These are phyloP conservation scores for Trypanosoma brucei DNA, from an alignment of 208 protist species.

Conservation along the genomic window DNA sequence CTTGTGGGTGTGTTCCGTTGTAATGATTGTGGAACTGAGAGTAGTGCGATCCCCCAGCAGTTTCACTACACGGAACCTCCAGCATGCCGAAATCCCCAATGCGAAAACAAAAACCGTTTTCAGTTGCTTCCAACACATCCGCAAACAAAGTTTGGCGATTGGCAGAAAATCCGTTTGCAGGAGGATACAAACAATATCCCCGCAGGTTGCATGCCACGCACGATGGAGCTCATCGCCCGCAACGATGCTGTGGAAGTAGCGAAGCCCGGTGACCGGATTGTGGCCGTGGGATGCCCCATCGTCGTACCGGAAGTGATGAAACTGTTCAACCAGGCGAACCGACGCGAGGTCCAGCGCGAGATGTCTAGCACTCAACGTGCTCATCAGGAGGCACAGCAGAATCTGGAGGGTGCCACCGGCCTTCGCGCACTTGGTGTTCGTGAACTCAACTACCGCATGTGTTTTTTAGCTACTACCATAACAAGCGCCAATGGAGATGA, in stretches of 20 bases:
- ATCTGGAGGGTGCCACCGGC: slow-evolving; percentile 92
- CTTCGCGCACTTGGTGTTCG: slow-evolving; percentile 96
- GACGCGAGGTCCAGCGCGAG: slow-evolving; percentile 83
- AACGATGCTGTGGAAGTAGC: slow-evolving; percentile 97
- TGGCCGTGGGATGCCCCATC: slow-evolving; percentile 95
- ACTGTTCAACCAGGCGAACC: slow-evolving; percentile 82
- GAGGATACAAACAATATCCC: slow-evolving; percentile 95
- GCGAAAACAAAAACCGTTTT: slow-evolving; percentile 91
- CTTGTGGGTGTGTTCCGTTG: slow-evolving; percentile 96
- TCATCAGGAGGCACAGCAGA: slow-evolving; percentile 76
- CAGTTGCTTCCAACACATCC: slow-evolving; percentile 80
- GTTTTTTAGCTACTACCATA: slow-evolving; percentile 95
- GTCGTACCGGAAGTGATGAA: slow-evolving; percentile 98
- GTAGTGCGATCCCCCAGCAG: slow-evolving; percentile 92
- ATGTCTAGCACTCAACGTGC: slow-evolving; percentile 71
- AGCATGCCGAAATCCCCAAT: slow-evolving; percentile 84
- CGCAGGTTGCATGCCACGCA: slow-evolving; percentile 94
- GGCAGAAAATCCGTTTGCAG: slow-evolving; percentile 98
- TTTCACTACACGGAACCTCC: slow-evolving; percentile 98
- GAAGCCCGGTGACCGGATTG: slow-evolving; percentile 97
- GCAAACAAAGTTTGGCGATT: slow-evolving; percentile 95
- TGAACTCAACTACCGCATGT: slow-evolving; percentile 97
- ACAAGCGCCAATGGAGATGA: slow-evolving; percentile 77
- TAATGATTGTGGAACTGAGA: slow-evolving; percentile 92
- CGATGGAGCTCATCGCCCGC: slow-evolving; percentile 97